Evolutionary conservation across 2,329 filamentous ascomycete species (phyloP), one percentile per base, ranked within the genome.

Genomic region (Colletotrichum sp.): DNA sequence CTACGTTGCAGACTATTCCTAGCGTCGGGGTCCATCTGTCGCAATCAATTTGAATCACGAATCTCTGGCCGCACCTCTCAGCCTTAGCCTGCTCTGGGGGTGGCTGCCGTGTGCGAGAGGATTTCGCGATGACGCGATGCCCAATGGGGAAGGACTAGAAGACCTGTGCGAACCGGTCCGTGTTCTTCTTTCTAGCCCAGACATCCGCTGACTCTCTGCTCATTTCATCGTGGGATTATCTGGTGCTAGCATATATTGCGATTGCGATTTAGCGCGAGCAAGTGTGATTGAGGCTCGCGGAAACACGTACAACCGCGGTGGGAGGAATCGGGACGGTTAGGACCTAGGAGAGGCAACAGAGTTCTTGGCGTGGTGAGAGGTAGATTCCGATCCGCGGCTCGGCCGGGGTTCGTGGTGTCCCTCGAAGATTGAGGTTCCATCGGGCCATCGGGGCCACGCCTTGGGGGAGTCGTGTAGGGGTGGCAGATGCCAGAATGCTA

Each of bases 341-440:
- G 36, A 39, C 36, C 36, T 39, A 18, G 55, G 60, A 67, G 63
- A 44, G 44, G 44, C 52, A 63, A 44, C 22, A 30, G 28, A 26
- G 60, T 26, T 22, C 72, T 72, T 75, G 72, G 69, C 72, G 72
- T 32, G 62, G 72, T 72, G 72, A 63, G 69, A 72, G 52, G 63
- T 67, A 68, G 72, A 72, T 72, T 68, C 63, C 63, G 72, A 75
- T 75, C 72, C 72, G 72, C 68, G 69, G 55, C 44, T 59, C 28
- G 63, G 48, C 24, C 48, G 72, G 60, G 68, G 66, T 24, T 16
- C 26, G 28, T 57, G 15, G 65, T 59, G 22, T 3, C 52, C n/a
- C 28, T 62, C 55, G n/a, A 62, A 75, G 68, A 75, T 75, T 68
- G 72, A 75, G 63, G 63, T 59, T 68, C 73, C 72, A 75, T 60